These are phyloP conservation scores for Medicago ruthenica DNA, from an alignment of 306 rosid genomes.

Conservation along the genomic window DNA sequence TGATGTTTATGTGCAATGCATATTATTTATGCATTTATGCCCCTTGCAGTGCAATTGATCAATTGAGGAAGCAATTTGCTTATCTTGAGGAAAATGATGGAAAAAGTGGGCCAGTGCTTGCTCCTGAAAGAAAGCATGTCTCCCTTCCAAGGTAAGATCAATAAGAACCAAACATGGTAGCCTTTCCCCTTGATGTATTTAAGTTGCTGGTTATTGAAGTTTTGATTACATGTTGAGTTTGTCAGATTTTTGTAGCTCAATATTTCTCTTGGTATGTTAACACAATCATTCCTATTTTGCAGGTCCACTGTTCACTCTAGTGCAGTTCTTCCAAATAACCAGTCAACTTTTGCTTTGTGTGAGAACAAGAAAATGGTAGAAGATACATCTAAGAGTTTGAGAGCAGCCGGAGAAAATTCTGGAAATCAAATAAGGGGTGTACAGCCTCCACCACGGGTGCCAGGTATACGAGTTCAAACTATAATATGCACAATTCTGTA, in stretches of 20 bases:
- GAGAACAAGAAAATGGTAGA: conserved; percentile 51
- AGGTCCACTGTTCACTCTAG: conserved; percentile 67
- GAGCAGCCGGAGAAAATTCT: conserved; percentile 43
- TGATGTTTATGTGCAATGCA: conserved; percentile 8
- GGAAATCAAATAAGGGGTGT: conserved; percentile 59
- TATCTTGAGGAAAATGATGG: conserved; percentile 71
- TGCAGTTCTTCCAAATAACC: conserved; percentile 47
- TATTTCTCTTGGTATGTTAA: conserved; percentile 6
- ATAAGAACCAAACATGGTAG: neutral
- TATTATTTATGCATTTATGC: conserved; percentile 26
- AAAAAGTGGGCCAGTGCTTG: conserved; percentile 69
- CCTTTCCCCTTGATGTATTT: neutral
- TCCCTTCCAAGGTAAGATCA: conserved; percentile 83
- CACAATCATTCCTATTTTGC: conserved; percentile 21
- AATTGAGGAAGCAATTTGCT: conserved; percentile 73
- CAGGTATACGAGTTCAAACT: conserved; percentile 55
- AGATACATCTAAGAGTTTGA: conserved; percentile 45
- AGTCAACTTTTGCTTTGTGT: conserved; percentile 44
- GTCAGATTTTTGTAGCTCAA: neutral
- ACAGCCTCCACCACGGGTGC: conserved; percentile 66
- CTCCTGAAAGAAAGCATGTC: conserved; percentile 77
- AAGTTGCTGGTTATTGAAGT: neutral
- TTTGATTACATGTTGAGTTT: conserved; percentile 7
- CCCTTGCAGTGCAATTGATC: conserved; percentile 71
- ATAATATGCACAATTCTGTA: neutral